phyloP scores from a whole-genome alignment of 176 grass and related monocot genomes.

The Avena atlantica region DNA sequence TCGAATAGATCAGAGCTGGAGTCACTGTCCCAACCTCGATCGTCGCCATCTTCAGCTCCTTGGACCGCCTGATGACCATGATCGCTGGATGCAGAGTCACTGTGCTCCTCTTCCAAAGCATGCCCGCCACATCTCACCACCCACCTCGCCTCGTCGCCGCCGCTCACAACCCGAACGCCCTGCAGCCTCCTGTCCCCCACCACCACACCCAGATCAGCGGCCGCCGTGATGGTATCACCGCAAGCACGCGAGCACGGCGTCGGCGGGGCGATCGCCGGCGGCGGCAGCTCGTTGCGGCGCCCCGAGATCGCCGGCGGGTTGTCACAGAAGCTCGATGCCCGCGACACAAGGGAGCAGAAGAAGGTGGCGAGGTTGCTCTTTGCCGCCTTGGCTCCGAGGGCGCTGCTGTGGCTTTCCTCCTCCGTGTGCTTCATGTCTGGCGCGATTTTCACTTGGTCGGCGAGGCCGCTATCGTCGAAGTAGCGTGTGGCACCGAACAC shows the following conservation, averaged over 20 bases:
- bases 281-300: neutral
- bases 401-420: neutral
- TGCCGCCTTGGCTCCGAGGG: neutral
- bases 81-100: neutral
- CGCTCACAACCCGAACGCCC: constrained; percentile 39
- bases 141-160: constrained; percentile 35
- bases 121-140: constrained; percentile 34
- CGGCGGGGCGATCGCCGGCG: neutral
- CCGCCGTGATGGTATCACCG: neutral
- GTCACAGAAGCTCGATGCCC: too few species aligned
- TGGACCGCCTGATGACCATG: neutral
- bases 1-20: constrained; percentile 51
- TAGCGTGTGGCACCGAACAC: constrained; percentile 55
- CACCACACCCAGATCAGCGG: constrained; percentile 18
- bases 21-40: constrained; percentile 22
- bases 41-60: neutral
- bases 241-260: neutral
- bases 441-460: neutral
- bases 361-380: constrained; percentile 20
- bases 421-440: neutral
- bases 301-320: neutral
- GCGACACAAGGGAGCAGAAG: constrained; percentile 15
- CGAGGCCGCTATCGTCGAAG: constrained; percentile 25
- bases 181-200: constrained; percentile 45
- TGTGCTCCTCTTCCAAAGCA: neutral